Evolutionary conservation across 768 basidiomycete genomes (phyloP), one percentile per base, ranked within the genome.

Genomic region (Boletus eberwhitei): DNA sequence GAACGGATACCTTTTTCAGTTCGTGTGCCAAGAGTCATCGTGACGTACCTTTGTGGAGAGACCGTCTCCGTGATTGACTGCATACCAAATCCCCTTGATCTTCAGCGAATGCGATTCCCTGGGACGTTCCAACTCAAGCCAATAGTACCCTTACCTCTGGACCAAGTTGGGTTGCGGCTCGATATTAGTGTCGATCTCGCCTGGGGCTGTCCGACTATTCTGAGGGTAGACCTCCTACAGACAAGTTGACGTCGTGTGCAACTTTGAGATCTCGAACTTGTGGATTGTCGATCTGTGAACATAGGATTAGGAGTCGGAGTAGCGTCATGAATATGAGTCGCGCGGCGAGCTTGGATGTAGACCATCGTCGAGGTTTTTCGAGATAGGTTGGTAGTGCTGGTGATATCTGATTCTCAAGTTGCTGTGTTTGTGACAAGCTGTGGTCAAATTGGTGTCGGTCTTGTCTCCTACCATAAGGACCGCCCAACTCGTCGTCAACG

Each of bases 381-480:
- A 39, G 38, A 19, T 19, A 1, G n/a, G n/a, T 17, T 7, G 12
- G n/a, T 11, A 13, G 26, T 44, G 24, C 9, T 9, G 17, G 17
- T 29, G 42, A 21, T 7, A 12, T 36, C 31, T 12, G 31, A 12
- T 3, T 9, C 31, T 32, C 8, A 32, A 29, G 29, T 29, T 38
- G 47, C 21, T 38, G 52, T 29, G 47, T 35, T 37, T 37, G 35
- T 13, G 19, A 21, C 48, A 24, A 21, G 52, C 31, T 39, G 37
- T 39, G 48, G n/a, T 26, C 16, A 8, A 17, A 24, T 42, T 11
- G 53, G 35, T 39, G 43, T 54, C 50, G 44, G 50, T 42, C 60
- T 64, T 60, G 56, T 55, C 50, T 52, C 45, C 46, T 39, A n/a
- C 59, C 52, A 59, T 39, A 32, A 43, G 14, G 53, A 50, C 54